Percentiles rank a stretch among this genome's conserved stretches.
phyloP scores from a whole-genome alignment of 2,329 filamentous ascomycete genomes.

The Curvularia sp. region DNA sequence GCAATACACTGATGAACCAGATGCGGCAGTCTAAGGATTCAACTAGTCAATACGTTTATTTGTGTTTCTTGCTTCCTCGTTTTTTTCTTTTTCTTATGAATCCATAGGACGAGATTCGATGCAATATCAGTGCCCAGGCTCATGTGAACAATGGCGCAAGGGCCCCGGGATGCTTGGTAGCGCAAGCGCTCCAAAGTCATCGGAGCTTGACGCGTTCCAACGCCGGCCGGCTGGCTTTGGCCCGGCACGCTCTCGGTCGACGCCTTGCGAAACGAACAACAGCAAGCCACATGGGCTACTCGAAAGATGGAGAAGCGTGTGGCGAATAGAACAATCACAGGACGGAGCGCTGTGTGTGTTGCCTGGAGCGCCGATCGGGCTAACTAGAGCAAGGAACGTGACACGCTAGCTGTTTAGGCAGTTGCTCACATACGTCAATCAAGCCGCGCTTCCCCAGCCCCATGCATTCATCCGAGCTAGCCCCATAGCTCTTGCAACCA shows the following conservation, averaged over 20 bases:
- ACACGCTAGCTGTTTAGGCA: conserved; percentile 19
- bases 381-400: conserved; percentile 15
- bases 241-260: background rate
- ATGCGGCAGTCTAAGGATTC: conserved; percentile 26
- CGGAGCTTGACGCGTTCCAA: conserved; percentile 7
- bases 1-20: conserved; percentile 44
- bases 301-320: background rate
- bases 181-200: conserved; percentile 14
- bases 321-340: background rate
- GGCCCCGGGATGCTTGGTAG: conserved; percentile 1
- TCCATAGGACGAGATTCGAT: background rate
- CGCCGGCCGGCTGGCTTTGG: background rate
- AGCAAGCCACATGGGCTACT: background rate
- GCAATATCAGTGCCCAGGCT: conserved; percentile 2
- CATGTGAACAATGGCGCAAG: conserved; percentile 7
- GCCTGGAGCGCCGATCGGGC: conserved; percentile 7
- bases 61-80: background rate
- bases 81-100: background rate
- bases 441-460: conserved; percentile 16
- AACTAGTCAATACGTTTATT: background rate
- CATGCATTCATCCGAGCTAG: background rate
- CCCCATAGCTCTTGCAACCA: conserved; percentile 24
- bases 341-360: background rate
- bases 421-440: conserved; percentile 20
- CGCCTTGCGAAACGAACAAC: background rate